Evolutionary conservation across 768 basidiomycete genomes (phyloP).

Genomic region (Boletus subcaerulescens): DNA sequence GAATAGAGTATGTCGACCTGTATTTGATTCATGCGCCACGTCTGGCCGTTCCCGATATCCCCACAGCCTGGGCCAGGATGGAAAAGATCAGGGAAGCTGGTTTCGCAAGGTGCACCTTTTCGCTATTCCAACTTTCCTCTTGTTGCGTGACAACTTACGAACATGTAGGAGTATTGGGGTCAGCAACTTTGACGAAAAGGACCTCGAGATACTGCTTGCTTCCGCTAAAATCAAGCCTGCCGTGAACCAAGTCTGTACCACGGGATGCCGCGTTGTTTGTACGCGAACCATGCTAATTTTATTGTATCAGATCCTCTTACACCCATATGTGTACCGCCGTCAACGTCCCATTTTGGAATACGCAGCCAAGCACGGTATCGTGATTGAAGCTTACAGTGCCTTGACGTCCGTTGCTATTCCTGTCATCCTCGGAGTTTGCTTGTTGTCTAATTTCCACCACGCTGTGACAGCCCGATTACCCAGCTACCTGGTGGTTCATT

Average conservation of each 20-base stretch:
- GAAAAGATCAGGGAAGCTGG: slow-evolving; percentile 59
- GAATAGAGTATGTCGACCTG: slow-evolving; percentile 62
- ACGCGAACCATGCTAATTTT: slow-evolving; percentile 2
- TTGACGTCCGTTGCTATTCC: slow-evolving; percentile 45
- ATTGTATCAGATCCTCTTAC: slow-evolving; percentile 53
- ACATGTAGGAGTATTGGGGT: slow-evolving; percentile 63
- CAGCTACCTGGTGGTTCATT: slow-evolving; percentile 61
- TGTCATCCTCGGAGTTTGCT: neutral
- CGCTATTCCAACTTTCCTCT: neutral
- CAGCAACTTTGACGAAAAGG: slow-evolving; percentile 59
- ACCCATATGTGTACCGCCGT: slow-evolving; percentile 64
- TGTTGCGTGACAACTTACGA: neutral
- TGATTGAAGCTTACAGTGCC: slow-evolving; percentile 70
- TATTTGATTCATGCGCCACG: slow-evolving; percentile 66
- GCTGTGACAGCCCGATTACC: slow-evolving; percentile 53
- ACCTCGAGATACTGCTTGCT: slow-evolving; percentile 53
- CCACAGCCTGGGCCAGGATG: slow-evolving; percentile 62
- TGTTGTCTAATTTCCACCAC: neutral
- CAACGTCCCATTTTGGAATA: slow-evolving; percentile 58
- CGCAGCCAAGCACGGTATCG: slow-evolving; percentile 54
- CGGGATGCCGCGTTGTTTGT: neutral
- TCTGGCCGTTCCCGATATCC: slow-evolving; percentile 56
- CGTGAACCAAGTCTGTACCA: slow-evolving; percentile 57
- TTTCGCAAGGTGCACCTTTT: slow-evolving; percentile 46
- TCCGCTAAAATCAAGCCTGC: slow-evolving; percentile 63